Conservation (phyloP, 2,329 filamentous ascomycete genomes). For the Lecanoromycetidae sp. region DNA sequence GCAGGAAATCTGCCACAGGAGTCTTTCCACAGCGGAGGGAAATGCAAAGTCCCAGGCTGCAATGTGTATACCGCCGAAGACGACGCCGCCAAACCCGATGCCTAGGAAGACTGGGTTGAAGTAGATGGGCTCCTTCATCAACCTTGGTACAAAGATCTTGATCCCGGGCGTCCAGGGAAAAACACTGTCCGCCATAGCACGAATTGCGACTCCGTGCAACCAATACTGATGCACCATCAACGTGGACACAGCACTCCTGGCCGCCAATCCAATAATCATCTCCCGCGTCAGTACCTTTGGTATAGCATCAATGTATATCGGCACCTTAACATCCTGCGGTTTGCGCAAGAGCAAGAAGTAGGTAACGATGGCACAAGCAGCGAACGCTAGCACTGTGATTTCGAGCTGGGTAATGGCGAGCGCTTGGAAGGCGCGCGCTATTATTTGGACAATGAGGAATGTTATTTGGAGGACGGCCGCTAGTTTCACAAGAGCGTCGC, state of each 20-base stretch:
- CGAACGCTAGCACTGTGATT: slow-evolving; percentile 20
- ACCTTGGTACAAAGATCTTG: neutral
- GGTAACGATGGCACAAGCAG: slow-evolving; percentile 17
- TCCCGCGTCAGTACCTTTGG: slow-evolving; percentile 7
- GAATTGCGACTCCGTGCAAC: slow-evolving; percentile 13
- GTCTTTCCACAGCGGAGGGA: slow-evolving; percentile 20
- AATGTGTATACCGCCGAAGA: slow-evolving; percentile 20
- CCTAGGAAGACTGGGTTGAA: slow-evolving; percentile 13
- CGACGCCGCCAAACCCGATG: slow-evolving; percentile 9
- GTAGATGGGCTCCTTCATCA: neutral
- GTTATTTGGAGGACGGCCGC: slow-evolving; percentile 21
- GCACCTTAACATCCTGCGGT: slow-evolving; percentile 19
- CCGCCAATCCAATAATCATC: slow-evolving; percentile 7
- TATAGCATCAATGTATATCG: slow-evolving; percentile 15
- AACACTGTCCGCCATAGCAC: slow-evolving; percentile 10
- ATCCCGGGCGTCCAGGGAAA: slow-evolving; percentile 11
- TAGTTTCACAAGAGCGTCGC: slow-evolving; percentile 21
- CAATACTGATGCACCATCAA: slow-evolving; percentile 10
- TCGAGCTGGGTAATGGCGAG: slow-evolving; percentile 22
- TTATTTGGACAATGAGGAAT: slow-evolving; percentile 21
- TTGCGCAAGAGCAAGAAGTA: slow-evolving; percentile 19
- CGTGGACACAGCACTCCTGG: neutral
- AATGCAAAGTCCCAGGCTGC: slow-evolving; percentile 22
- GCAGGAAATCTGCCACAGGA: slow-evolving; percentile 17
- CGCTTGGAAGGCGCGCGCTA: slow-evolving; percentile 18